Evolutionary conservation across 2,329 filamentous ascomycete species (phyloP).

Genomic region (Juglanconis oblonga): DNA sequence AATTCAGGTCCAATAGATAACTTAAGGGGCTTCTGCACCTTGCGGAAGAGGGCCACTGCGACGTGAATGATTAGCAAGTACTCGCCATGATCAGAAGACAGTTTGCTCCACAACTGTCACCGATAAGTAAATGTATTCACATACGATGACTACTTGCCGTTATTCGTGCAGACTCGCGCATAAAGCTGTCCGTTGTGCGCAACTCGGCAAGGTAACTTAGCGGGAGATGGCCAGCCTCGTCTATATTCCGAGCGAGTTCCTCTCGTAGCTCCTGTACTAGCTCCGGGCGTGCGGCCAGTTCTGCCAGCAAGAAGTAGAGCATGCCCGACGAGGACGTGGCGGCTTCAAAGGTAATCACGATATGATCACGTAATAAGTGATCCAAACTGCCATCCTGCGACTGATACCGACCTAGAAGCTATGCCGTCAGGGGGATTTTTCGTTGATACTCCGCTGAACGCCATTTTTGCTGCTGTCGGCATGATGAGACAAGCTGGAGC

Average conservation of each 20-base stretch:
- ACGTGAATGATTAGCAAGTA: not conserved
- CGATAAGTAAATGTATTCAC: not conserved
- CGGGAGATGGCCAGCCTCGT: not conserved
- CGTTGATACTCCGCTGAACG: slow-evolving; percentile 1
- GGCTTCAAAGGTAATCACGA: slow-evolving; percentile 19
- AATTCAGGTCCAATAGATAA: not conserved
- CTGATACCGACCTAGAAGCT: slow-evolving; percentile 5
- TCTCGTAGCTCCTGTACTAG: slow-evolving; percentile 14
- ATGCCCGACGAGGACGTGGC: slow-evolving; percentile 7
- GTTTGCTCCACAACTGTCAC: not conserved
- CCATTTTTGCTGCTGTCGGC: slow-evolving; percentile 8
- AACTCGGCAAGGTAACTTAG: not conserved
- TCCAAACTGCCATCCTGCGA: slow-evolving; percentile 3
- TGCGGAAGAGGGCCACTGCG: not conserved
- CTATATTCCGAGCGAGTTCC: slow-evolving; percentile 1
- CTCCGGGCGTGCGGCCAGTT: slow-evolving; percentile 12
- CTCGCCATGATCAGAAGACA: not conserved
- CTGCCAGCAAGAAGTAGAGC: slow-evolving; percentile 16
- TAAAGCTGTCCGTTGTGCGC: slow-evolving; percentile 4
- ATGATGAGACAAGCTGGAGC: not conserved
- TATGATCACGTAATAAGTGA: slow-evolving; percentile 13
- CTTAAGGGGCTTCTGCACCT: not conserved
- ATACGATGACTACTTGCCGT: not conserved
- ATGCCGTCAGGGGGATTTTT: slow-evolving; percentile 11
- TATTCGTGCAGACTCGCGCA: not conserved